Percentiles rank a stretch among this genome's conserved stretches.
Evolutionary conservation across 306 rosid genomes (phyloP).

Genomic region (Comarum palustre): DNA sequence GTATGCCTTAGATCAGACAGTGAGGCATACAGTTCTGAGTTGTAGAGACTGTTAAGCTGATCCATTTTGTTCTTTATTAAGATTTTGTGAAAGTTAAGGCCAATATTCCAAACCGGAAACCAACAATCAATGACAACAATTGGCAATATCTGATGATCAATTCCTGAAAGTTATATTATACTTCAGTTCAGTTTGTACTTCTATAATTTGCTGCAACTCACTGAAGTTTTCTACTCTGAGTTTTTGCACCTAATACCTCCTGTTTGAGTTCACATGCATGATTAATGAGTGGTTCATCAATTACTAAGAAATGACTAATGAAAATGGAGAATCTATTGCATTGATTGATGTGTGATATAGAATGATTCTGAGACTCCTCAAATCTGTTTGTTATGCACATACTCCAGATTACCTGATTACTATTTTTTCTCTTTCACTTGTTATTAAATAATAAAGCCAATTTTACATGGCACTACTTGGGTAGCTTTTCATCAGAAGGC

Average conservation of each 20-base stretch:
- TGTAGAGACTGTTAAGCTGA: constrained; percentile 37
- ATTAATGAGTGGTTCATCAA: constrained; percentile 12
- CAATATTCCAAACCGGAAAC: neutral
- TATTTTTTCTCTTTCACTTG: constrained; percentile 22
- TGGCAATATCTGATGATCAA: constrained; percentile 14
- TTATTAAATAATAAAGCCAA: constrained; percentile 14
- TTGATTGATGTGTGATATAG: constrained; percentile 21
- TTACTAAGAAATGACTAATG: constrained; percentile 32
- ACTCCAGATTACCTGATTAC: constrained; percentile 5
- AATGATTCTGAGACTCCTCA: constrained; percentile 29
- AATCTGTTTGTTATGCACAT: neutral
- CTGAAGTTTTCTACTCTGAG: neutral
- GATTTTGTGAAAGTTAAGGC: neutral
- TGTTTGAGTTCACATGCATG: constrained; percentile 3
- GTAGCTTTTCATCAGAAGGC: constrained; percentile 40
- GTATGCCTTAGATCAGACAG: constrained; percentile 8
- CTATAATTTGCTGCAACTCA: neutral
- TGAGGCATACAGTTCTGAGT: constrained; percentile 18
- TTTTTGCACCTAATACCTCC: constrained; percentile 10
- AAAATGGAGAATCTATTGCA: constrained; percentile 15
- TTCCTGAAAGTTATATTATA: neutral
- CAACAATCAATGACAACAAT: constrained; percentile 5
- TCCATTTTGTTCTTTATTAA: neutral
- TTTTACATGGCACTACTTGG: constrained; percentile 26
- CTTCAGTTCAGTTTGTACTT: neutral